Percentiles rank a stretch among this genome's conserved stretches.
These are phyloP conservation scores for Penicillium sp. DNA, from an alignment of 2,329 filamentous ascomycete species.

Conservation along the genomic window DNA sequence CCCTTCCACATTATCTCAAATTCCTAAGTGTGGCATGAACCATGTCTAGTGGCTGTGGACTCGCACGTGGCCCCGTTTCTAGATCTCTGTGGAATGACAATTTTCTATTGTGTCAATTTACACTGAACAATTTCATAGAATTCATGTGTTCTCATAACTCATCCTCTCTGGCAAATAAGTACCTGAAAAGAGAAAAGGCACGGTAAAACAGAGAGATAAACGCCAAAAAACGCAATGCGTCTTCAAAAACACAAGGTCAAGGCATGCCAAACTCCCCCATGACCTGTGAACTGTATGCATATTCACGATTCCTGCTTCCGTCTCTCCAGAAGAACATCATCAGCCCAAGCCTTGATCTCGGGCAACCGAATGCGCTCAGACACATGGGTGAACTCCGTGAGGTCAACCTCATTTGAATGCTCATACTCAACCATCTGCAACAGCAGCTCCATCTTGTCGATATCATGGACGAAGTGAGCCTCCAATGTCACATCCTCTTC, in stretches of 20 bases:
- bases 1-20: no score
- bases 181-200: slow-evolving; percentile 1
- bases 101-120: not conserved
- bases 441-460: slow-evolving; percentile 94
- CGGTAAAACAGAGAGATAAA: slow-evolving; percentile 11
- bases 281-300: no score
- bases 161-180: slow-evolving; percentile 21
- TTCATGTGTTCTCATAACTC: slow-evolving; percentile 18
- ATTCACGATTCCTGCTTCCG: slow-evolving; percentile 38
- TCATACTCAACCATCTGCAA: slow-evolving; percentile 98
- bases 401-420: slow-evolving; percentile 67
- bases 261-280: not conserved
- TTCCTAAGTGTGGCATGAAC: no score
- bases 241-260: not conserved
- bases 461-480: slow-evolving; percentile 87
- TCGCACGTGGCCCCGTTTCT: no score
- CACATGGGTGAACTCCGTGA: slow-evolving; percentile 85
- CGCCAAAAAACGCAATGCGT: slow-evolving; percentile 12
- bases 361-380: slow-evolving; percentile 68
- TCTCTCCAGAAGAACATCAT: slow-evolving; percentile 73
- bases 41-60: no score
- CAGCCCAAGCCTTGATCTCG: slow-evolving; percentile 78
- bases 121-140: not conserved
- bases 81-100: no score
- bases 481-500: slow-evolving; percentile 83